Evolutionary conservation across 2,329 filamentous ascomycete genomes (phyloP).

Genomic region (Rosellinia necatrix): DNA sequence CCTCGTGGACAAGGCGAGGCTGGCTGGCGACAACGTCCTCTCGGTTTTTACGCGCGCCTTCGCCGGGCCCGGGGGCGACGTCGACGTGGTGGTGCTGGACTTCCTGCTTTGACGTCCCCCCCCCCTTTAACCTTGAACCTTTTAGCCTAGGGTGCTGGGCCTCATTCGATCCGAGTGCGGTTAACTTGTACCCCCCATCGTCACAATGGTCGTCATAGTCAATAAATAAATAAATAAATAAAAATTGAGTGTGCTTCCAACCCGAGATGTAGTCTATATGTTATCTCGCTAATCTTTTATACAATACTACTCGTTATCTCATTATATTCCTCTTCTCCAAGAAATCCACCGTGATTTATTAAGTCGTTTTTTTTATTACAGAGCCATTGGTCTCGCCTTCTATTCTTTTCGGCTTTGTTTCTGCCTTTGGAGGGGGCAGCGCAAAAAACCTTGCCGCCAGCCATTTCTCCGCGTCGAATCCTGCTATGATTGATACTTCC

Average conservation of each 20-base stretch:
- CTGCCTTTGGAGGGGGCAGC: neutral
- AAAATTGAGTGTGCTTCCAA: constrained; percentile 4
- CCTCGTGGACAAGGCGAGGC: constrained; percentile 44
- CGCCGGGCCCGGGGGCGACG: constrained; percentile 14
- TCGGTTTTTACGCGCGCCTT: constrained; percentile 42
- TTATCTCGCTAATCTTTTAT: constrained; percentile 17
- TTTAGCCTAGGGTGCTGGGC: too few relatives aligned
- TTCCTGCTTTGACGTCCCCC: constrained; percentile 36
- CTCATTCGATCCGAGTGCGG: too few relatives aligned
- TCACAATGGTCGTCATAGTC: constrained; percentile 1
- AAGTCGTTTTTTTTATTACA: constrained; percentile 27
- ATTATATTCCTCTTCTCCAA: constrained; percentile 15
- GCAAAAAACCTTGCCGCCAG: constrained; percentile 14
- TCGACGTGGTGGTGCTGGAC: constrained; percentile 45
- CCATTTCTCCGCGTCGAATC: constrained; percentile 31
- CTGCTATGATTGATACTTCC: constrained; percentile 22
- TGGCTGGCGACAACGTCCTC: constrained; percentile 43
- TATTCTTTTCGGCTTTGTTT: constrained; percentile 1
- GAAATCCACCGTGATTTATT: neutral
- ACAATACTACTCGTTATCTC: constrained; percentile 26
- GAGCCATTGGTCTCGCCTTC: constrained; percentile 22
- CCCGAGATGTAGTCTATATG: constrained; percentile 8
- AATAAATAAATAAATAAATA: too few relatives aligned
- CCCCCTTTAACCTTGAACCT: too few relatives aligned
- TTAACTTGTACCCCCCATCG: neutral